These are phyloP conservation scores for Anthostomella pinea DNA, from an alignment of 2,329 filamentous ascomycete species.

Conservation along the genomic window DNA sequence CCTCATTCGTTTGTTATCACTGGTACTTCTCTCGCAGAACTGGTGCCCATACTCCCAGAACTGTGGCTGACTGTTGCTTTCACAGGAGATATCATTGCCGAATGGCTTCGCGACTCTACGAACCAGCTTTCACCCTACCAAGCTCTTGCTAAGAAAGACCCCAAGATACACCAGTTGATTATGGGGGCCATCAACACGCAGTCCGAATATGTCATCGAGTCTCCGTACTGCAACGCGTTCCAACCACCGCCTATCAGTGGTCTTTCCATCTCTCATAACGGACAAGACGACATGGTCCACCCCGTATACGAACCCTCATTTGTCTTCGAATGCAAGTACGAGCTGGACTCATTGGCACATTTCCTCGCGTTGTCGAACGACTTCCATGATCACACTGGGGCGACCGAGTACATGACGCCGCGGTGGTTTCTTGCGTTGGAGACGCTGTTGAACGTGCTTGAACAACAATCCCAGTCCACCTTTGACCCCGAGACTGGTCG, in stretches of 20 bases:
- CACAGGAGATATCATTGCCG: slow-evolving; percentile 73
- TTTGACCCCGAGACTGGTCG: slow-evolving; percentile 67
- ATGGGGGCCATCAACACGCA: slow-evolving; percentile 95
- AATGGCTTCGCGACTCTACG: slow-evolving; percentile 89
- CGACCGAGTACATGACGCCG: slow-evolving; percentile 71
- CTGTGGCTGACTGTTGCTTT: not conserved
- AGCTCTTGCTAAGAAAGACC: slow-evolving; percentile 75
- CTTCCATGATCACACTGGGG: slow-evolving; percentile 77
- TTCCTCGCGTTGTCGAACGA: slow-evolving; percentile 85
- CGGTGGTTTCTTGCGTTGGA: slow-evolving; percentile 79
- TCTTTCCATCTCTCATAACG: slow-evolving; percentile 68
- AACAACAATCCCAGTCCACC: slow-evolving; percentile 76
- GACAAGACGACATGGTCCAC: slow-evolving; percentile 80
- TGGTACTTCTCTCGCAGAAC: slow-evolving; percentile 47
- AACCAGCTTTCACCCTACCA: slow-evolving; percentile 95
- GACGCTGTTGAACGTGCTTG: slow-evolving; percentile 69
- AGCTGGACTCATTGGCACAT: slow-evolving; percentile 90
- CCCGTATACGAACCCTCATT: slow-evolving; percentile 78
- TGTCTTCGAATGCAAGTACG: slow-evolving; percentile 99
- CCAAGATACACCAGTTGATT: slow-evolving; percentile 73
- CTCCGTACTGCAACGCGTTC: slow-evolving; percentile 97
- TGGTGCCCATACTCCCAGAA: no score
- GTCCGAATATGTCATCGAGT: slow-evolving; percentile 88
- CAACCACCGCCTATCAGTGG: slow-evolving; percentile 86
- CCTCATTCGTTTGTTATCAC: slow-evolving; percentile 92